Evolutionary conservation across 116 monocot species (phyloP).

Genomic region (Phalaenopsis hybrid): DNA sequence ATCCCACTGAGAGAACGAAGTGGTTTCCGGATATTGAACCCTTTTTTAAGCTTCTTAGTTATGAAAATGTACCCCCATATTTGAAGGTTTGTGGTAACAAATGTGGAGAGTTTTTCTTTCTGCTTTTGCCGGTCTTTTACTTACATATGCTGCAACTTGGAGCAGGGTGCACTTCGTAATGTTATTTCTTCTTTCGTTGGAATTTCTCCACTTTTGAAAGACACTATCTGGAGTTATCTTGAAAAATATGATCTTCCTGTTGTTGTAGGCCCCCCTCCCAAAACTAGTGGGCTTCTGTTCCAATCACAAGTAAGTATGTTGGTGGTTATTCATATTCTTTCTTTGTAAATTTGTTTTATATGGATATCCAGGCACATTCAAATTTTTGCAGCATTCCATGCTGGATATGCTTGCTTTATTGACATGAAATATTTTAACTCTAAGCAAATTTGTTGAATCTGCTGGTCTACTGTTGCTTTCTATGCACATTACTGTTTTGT

Average conservation of each 20-base stretch:
- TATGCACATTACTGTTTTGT: not conserved
- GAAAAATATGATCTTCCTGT: conserved; percentile 99
- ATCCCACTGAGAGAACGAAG: conserved; percentile 74
- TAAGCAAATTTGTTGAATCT: not conserved
- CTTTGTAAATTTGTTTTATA: not conserved
- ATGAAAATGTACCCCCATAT: conserved; percentile 95
- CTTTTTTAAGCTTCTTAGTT: conserved; percentile 90
- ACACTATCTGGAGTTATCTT: conserved; percentile 85
- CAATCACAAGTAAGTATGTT: conserved; percentile 47
- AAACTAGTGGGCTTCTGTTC: conserved; percentile 31
- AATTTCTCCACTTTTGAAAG: conserved; percentile 65
- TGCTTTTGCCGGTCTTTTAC: not conserved
- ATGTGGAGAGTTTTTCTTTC: not conserved
- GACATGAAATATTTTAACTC: not conserved
- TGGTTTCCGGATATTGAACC: conserved; percentile 98
- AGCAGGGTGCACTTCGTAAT: conserved; percentile 84
- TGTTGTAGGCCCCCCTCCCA: conserved; percentile 46
- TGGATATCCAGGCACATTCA: not conserved
- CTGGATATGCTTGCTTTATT: not conserved
- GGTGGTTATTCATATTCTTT: not conserved
- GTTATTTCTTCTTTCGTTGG: conserved; percentile 71
- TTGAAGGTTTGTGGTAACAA: conserved; percentile 55
- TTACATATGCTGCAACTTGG: conserved; percentile 4
- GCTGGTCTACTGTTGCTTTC: not conserved
- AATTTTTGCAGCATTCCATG: not conserved